Percentiles rank a stretch among this genome's conserved stretches.
phyloP scores from a whole-genome alignment of 2,329 filamentous ascomycete species.

The Sporothrix protearum region DNA sequence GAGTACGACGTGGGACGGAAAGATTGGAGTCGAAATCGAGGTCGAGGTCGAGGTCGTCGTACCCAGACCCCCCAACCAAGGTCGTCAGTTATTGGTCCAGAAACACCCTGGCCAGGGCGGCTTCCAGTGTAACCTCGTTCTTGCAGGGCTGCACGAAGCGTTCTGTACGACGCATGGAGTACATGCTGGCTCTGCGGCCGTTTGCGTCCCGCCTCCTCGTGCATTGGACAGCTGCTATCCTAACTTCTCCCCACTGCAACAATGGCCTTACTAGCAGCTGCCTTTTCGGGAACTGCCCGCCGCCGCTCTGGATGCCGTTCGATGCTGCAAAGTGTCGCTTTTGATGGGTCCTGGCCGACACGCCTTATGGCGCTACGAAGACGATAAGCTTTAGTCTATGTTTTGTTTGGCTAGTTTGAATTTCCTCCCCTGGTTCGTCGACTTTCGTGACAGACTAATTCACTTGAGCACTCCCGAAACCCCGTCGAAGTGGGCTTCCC shows the following conservation, averaged over 20 bases:
- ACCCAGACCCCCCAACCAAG: not conserved
- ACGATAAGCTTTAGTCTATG: not conserved
- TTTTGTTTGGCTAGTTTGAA: not conserved
- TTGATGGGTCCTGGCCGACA: not conserved
- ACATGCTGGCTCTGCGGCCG: not conserved
- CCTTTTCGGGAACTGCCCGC: slow-evolving; percentile 1
- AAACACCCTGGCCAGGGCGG: not conserved
- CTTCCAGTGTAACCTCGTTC: not conserved
- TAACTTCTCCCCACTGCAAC: not conserved
- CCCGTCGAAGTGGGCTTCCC: not conserved
- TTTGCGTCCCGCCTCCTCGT: not conserved
- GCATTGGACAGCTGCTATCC: not conserved
- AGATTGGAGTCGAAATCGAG: too few relatives aligned
- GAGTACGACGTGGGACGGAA: too few relatives aligned
- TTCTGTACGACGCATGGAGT: not conserved
- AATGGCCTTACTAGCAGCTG: not conserved
- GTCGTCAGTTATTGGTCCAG: not conserved
- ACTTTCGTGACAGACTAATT: not conserved
- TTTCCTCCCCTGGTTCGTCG: not conserved
- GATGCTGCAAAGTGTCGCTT: not conserved
- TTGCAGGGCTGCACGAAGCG: not conserved
- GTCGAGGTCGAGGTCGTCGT: not conserved
- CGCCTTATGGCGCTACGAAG: slow-evolving; percentile 4
- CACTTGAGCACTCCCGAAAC: not conserved
- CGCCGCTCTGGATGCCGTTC: not conserved